Evolutionary conservation across 2,329 filamentous ascomycete genomes (phyloP), one percentile per base, ranked within the genome.

Genomic region (Falciphora oryzae): DNA sequence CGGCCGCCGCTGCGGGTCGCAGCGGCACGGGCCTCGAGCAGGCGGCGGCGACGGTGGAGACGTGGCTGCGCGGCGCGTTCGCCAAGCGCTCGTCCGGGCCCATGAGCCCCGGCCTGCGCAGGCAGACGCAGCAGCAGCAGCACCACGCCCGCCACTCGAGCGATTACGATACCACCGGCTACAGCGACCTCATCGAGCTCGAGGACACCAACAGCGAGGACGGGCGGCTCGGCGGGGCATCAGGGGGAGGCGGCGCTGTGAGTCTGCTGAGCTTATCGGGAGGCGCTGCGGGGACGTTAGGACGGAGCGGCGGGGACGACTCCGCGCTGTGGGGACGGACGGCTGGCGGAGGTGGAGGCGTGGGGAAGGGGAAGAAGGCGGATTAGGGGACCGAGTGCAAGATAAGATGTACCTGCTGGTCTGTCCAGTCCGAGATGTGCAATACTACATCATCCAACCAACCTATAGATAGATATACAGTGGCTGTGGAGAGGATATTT

Each of bases 31-130:
- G 83, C 1, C 79, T 98, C 3, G 93, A 97, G 71, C 91, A 93
- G 68, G 89, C 96, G 13, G 93, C 93, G 1, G 90, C 92, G 7
- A 89, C 90, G 2, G 88, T 98, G 35, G 95, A 98, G 77, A 90
- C 89, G 1, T 99, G 95, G 93, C 81, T 98, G 66, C 84, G 93
- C 66, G 92, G 92, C 67, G 88, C 96, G 53, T 92, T 92, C 66
- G 80, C 83, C 7, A 89, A 88, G 71, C 81, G 84, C 5, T 81
- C 83, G 1, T 56, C 62, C 25, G 75, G 83, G n/a, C 83, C 83
- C 1, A 75, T 28, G 14, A 58, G 57, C 57, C 78, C 31, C 66
- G 61, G 71, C 75, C 66, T 71, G 74, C 69, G 31, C 65, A 66
- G 28, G 69, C 66, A 16, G 69, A 72, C 65, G 53, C 69, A 64